phyloP scores from a whole-genome alignment of 495 filamentous ascomycete genomes.

The Podospora comata region DNA sequence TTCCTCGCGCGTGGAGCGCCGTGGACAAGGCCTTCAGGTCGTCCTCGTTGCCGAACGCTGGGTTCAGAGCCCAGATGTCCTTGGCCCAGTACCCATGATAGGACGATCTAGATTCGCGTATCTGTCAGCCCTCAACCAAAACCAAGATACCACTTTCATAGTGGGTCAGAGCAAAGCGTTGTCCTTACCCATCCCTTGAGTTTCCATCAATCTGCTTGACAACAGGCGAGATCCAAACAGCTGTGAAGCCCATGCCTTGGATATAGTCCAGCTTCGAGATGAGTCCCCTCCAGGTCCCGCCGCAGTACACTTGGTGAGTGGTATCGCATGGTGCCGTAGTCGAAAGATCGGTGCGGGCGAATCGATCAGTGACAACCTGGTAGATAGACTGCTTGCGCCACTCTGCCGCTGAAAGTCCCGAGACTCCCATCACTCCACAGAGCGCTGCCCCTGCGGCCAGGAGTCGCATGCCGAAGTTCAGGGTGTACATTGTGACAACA shows the following conservation, averaged over 20 bases:
- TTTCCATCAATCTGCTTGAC: conserved; percentile 56
- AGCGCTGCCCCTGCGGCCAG: conserved; percentile 7
- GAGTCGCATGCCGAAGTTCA: conserved; percentile 9
- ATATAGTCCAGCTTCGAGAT: conserved; percentile 69
- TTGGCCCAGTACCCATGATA: conserved; percentile 80
- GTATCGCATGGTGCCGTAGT: conserved; percentile 55
- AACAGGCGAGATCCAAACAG: conserved; percentile 80
- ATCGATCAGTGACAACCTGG: conserved; percentile 72
- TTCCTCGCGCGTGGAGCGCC: conserved; percentile 59
- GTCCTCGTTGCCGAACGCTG: conserved; percentile 61
- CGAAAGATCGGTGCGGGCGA: conserved; percentile 64
- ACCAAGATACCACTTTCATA: not conserved
- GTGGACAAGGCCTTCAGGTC: conserved; percentile 60
- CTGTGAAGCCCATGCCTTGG: conserved; percentile 75
- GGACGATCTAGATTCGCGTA: conserved; percentile 31
- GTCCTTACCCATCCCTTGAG: conserved; percentile 50
- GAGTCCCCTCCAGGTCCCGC: conserved; percentile 71
- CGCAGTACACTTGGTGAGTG: conserved; percentile 60
- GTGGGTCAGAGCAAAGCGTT: not conserved
- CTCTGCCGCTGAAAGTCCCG: conserved; percentile 23
- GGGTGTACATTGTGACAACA: conserved; percentile 8
- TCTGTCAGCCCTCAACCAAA: not conserved
- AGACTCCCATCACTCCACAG: conserved; percentile 7
- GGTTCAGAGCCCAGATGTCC: conserved; percentile 62
- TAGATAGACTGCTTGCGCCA: conserved; percentile 65